Evolutionary conservation across 2,329 filamentous ascomycete genomes (phyloP), one percentile per base, ranked within the genome.

Genomic region (Phialocephala sp.): DNA sequence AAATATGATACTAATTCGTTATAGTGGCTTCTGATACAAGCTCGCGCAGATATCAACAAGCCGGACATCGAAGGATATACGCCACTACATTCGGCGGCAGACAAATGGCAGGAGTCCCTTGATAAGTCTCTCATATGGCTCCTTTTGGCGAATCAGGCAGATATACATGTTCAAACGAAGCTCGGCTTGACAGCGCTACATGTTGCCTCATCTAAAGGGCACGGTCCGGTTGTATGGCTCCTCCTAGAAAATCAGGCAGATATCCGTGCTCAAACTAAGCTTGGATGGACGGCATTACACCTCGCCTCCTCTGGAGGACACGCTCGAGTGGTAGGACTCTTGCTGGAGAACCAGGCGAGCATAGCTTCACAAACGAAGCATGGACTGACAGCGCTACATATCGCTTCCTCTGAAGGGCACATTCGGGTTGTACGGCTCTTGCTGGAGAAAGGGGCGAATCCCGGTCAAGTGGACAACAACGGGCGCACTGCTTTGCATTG

Each of bases 51-150:
- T 41, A 18, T 64, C 45, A 60, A 64, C 18, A 39, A 52, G 14
- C 24, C 22, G 4, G 62, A 64, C 32, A 39, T 3, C 1, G 18
- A 41, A 22, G 55, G 62, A 11, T 15, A 27, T 24, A 60, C 62
- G 12, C 62, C 62, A 18, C 47, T 64, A 8, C 56, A 59, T 22
- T 54, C 55, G 8, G 63, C 62, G 32, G 43, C n/a, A 4, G 59
- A 64, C 2, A 52, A 43, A 24, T 59, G 62, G 55, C 12, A 18
- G 3, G 41, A 15, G 4, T 47, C 61, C 12, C 35, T 39, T 32
- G 61, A 58, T 47, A 63, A 41, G 14, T 39, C 62, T 41, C 39
- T 64, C 14, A 24, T 64, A 24, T 64, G 63, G 58, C 58, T 65
- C 20, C 63, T 65, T 8, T 20, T 65, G 27, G 59, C 64, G n/a